phyloP scores from a whole-genome alignment of 495 filamentous ascomycete genomes.

The Monascus purpureus region DNA sequence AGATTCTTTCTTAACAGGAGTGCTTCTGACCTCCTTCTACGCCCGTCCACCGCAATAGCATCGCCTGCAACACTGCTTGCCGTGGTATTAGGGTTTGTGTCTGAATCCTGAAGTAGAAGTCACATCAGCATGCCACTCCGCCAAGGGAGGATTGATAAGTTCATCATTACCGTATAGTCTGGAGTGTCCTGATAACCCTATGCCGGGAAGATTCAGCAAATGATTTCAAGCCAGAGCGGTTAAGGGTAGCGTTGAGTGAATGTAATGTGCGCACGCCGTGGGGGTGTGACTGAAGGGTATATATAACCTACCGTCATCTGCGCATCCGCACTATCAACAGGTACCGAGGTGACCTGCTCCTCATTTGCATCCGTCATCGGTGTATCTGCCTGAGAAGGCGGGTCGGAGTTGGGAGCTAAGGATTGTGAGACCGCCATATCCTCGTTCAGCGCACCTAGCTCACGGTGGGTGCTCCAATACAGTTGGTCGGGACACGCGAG shows the following conservation, averaged over 20 bases:
- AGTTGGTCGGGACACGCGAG: not conserved
- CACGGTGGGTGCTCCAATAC: conserved; percentile 2
- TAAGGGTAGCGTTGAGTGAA: not conserved
- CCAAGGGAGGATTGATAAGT: not conserved
- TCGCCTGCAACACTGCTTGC: conserved; percentile 80
- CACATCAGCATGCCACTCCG: conserved; percentile 1
- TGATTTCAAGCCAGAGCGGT: not conserved
- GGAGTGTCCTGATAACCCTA: conserved; percentile 69
- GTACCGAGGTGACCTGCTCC: conserved; percentile 24
- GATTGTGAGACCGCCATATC: conserved; percentile 48
- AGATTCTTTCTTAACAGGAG: conserved; percentile 79
- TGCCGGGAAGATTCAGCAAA: too few relatives aligned
- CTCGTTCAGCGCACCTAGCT: conserved; percentile 18
- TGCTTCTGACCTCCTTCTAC: conserved; percentile 71
- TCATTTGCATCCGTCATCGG: conserved; percentile 51
- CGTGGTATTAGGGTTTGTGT: conserved; percentile 84
- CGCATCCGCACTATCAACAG: conserved; percentile 30
- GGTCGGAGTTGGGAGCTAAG: conserved; percentile 30
- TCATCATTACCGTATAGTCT: conserved; percentile 50
- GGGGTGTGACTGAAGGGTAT: not conserved
- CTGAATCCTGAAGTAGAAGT: conserved; percentile 49
- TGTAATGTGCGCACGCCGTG: not conserved
- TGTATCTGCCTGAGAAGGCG: conserved; percentile 37
- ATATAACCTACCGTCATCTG: conserved; percentile 27
- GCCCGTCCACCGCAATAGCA: conserved; percentile 48